These are phyloP conservation scores for Xylaria sp. DNA, from an alignment of 2,329 filamentous ascomycete species.

Conservation along the genomic window DNA sequence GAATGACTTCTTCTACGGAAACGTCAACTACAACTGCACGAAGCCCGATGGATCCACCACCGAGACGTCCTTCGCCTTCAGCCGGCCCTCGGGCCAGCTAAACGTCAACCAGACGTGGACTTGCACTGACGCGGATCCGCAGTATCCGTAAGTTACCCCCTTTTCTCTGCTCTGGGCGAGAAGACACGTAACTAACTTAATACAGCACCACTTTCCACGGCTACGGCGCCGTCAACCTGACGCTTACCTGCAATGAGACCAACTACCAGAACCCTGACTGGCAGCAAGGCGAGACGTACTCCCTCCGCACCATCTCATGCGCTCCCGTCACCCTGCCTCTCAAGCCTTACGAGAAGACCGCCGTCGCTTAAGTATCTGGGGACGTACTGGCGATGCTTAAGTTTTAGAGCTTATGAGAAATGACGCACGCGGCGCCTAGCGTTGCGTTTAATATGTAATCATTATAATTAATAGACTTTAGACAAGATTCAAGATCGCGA, in stretches of 20 bases:
- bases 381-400: neutral
- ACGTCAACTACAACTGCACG: conserved; percentile 56
- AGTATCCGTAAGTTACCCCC: conserved; percentile 50
- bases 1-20: conserved; percentile 62
- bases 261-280: conserved; percentile 54
- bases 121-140: conserved; percentile 55
- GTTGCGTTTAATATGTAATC: conserved; percentile 2
- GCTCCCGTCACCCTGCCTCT: conserved; percentile 46
- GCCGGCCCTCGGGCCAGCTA: conserved; percentile 51
- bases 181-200: neutral
- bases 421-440: neutral
- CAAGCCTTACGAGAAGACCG: conserved; percentile 50
- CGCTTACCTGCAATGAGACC: conserved; percentile 51
- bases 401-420: conserved; percentile 7
- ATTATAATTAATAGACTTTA: conserved; percentile 21
- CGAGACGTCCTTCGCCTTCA: conserved; percentile 57
- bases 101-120: conserved; percentile 61
- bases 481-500: neutral
- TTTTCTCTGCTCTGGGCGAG: too few species aligned
- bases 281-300: conserved; percentile 54
- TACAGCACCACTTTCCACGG: conserved; percentile 50
- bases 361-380: conserved; percentile 48
- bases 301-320: conserved; percentile 50
- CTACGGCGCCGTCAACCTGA: conserved; percentile 49
- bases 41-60: conserved; percentile 47